Evolutionary conservation across 2,329 filamentous ascomycete species (phyloP), one percentile per base, ranked within the genome.

Genomic region (Talaromyces sp.): DNA sequence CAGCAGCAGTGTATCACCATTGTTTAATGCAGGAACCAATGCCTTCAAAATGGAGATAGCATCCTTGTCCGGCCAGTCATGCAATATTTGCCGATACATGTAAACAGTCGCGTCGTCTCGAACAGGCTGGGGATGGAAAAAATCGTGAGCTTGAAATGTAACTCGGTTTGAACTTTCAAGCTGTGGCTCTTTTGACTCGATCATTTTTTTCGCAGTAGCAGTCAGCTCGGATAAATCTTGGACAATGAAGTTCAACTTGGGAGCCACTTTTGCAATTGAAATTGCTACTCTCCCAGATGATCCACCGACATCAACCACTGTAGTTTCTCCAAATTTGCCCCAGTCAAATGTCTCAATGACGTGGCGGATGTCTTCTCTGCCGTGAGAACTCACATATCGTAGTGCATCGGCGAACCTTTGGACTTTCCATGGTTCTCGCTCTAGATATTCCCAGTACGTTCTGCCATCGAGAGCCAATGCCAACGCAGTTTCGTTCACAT

Each of bases 221-320:
- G 70, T 65, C 3, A 74, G 73, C 25, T 77, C 68, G 11, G 73
- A 68, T 15, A 82, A 72, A 64, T 83, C 81, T 63, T 84, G 77
- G 1, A 83, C 84, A 15, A 86, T 71, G 67, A 86, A 85, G 53
- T 75, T 78, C 65, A 85, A 77, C 39, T 80, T 76, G 53, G 76
- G 76, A 71, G 81, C 84, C 60, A 71, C 72, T 63, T 75, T 75
- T 1, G 83, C 85, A 52, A 88, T 73, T 4, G 80, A 82, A n/a
- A 83, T 77, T 55, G 77, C 81, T n/a, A 82, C 80, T 52, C 85
- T 83, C 0, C 85, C 85, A 58, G 83, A 81, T 22, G 81, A 83
- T 3, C 85, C 85, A 8, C 85, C 85, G 28, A 72, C 62, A 15
- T 39, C 36, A n/a, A 39, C 36, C 15, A 39, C 36, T 17, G 36